Conservation (phyloP, 176 grass and related monocot genomes). For the Eragrostis curvula region DNA sequence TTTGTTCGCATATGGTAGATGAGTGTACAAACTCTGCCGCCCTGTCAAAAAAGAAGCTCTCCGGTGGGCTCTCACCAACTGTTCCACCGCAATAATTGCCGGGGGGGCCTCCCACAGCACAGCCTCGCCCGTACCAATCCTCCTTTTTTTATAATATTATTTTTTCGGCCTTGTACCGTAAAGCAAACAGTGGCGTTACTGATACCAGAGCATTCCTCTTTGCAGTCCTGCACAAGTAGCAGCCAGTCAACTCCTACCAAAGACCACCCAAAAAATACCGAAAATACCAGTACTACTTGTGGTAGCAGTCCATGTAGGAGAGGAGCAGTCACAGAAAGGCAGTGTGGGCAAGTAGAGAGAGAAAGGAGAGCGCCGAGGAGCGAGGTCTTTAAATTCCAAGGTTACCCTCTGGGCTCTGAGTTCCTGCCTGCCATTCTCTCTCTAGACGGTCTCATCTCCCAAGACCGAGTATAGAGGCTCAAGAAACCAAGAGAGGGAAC, state of each 20-base stretch:
- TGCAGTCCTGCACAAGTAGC: conserved; percentile 38
- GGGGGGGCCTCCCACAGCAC: conserved; percentile 36
- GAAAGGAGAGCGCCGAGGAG: background rate
- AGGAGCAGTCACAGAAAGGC: background rate
- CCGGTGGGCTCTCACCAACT: conserved; percentile 34
- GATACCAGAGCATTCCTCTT: conserved; percentile 65
- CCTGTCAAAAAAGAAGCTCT: conserved; percentile 51
- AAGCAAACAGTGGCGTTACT: conserved; percentile 61
- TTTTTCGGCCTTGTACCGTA: conserved; percentile 56
- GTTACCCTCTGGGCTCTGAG: conserved; percentile 19
- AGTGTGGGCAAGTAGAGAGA: conserved; percentile 4
- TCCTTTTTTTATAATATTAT: conserved; percentile 18
- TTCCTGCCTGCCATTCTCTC: background rate
- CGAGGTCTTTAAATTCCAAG: conserved; percentile 36
- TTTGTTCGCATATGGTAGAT: background rate
- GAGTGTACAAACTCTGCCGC: conserved; percentile 19
- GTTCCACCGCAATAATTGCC: conserved; percentile 59
- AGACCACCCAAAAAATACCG: conserved; percentile 40
- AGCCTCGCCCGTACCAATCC: conserved; percentile 45
- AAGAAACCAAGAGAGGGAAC: conserved; percentile 6
- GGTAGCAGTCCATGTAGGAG: background rate
- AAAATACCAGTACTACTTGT: conserved; percentile 1
- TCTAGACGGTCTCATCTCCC: conserved; percentile 1
- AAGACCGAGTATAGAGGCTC: conserved; percentile 21
- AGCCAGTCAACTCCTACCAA: conserved; percentile 52